Conservation (phyloP, 2,329 filamentous ascomycete species). For the Tolypocladium inflatum region DNA sequence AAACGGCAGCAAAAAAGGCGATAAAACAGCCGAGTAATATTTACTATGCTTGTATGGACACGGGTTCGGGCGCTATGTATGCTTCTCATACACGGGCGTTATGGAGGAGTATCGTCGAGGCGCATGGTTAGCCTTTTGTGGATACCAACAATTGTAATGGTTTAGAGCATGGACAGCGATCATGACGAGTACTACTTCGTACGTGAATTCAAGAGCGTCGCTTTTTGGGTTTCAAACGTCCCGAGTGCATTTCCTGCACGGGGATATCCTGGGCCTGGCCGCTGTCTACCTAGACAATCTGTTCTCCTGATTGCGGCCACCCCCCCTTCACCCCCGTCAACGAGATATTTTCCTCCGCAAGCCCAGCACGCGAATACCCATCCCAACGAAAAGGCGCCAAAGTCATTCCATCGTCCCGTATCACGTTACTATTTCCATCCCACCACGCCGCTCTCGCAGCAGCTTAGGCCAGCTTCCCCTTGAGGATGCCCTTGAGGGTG, state of each 20-base stretch:
- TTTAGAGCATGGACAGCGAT: neutral
- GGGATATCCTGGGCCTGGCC: neutral
- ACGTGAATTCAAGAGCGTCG: neutral
- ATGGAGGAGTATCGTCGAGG: neutral
- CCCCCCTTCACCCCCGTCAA: neutral
- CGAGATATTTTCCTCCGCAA: neutral
- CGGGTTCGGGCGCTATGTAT: neutral
- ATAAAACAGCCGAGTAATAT: neutral
- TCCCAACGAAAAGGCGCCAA: neutral
- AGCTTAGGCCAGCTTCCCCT: conserved; percentile 61
- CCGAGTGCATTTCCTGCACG: neutral
- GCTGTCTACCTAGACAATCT: neutral
- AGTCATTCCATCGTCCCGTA: neutral
- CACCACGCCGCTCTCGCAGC: neutral
- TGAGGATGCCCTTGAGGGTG: conserved; percentile 86
- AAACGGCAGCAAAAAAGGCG: neutral
- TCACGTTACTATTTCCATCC: neutral
- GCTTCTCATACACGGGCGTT: neutral
- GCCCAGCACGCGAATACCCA: neutral
- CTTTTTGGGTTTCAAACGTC: neutral
- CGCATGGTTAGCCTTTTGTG: neutral
- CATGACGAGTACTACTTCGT: neutral
- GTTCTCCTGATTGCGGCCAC: neutral
- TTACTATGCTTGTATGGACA: neutral
- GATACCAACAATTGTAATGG: neutral